A percentile compares a stretch with the other conserved stretches of the same genome.
Evolutionary conservation across 1,284 basidiomycete species (phyloP).

Genomic region (Takashimella koratensis): DNA sequence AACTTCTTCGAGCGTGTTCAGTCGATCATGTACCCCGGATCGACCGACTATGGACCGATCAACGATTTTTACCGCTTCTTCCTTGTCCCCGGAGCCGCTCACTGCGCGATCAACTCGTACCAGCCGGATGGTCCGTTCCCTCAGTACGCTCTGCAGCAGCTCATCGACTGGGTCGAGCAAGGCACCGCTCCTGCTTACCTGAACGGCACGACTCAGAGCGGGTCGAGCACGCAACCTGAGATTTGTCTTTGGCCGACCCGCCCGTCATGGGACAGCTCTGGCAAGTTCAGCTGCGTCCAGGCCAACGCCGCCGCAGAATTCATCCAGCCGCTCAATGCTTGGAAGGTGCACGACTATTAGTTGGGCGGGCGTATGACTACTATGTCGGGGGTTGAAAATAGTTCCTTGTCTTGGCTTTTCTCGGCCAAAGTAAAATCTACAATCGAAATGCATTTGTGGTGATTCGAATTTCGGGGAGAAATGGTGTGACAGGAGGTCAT

Average conservation of each 20-base stretch:
- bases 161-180: conserved; percentile 14
- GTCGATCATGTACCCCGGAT: conserved; percentile 5
- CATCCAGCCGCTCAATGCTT: neutral
- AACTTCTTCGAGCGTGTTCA: conserved; percentile 3
- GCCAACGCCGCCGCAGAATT: neutral
- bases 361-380: too few relatives aligned
- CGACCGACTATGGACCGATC: conserved; percentile 2
- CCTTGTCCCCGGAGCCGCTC: conserved; percentile 22
- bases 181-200: conserved; percentile 5
- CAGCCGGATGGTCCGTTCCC: conserved; percentile 8
- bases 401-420: too few relatives aligned
- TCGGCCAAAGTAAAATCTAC: too few relatives aligned
- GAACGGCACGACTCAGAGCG: neutral
- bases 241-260: neutral
- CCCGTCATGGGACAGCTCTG: neutral
- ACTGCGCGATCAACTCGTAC: conserved; percentile 9
- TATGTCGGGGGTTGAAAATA: too few relatives aligned
- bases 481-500: too few relatives aligned
- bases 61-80: conserved; percentile 17
- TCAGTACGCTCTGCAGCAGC: neutral
- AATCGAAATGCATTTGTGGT: too few relatives aligned
- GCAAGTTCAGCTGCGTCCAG: neutral
- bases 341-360: neutral
- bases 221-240: neutral
- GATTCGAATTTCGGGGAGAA: too few relatives aligned